Conservation (phyloP, 2,329 filamentous ascomycete genomes). For the Trichoderma endophyticum region DNA sequence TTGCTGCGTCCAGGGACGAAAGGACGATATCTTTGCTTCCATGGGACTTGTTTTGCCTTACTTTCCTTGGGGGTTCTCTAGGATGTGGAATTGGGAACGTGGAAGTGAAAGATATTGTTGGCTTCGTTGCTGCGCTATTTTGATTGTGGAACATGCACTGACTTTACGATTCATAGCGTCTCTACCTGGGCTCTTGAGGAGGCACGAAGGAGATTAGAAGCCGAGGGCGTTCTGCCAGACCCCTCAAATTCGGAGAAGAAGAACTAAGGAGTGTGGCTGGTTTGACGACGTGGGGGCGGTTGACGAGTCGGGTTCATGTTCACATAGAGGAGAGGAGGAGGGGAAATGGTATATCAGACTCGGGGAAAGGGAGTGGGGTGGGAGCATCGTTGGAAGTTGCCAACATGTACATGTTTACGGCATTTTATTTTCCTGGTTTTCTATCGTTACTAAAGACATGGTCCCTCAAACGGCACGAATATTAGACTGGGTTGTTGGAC, state of each 20-base stretch:
- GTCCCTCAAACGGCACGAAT: constrained; percentile 31
- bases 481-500: constrained; percentile 28
- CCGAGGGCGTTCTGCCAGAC: constrained; percentile 88
- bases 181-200: constrained; percentile 99
- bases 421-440: constrained; percentile 26
- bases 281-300: neutral
- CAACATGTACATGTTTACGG: constrained; percentile 35
- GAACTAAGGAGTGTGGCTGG: constrained; percentile 29
- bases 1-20: neutral
- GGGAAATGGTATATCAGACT: constrained; percentile 6
- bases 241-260: constrained; percentile 57
- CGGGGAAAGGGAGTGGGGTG: constrained; percentile 21
- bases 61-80: neutral
- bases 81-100: no score
- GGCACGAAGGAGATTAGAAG: constrained; percentile 89
- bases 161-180: constrained; percentile 62
- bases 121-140: constrained; percentile 28
- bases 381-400: constrained; percentile 21
- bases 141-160: constrained; percentile 25
- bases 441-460: constrained; percentile 25
- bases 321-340: constrained; percentile 20
- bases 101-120: neutral
- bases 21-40: neutral
- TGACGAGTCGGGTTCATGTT: neutral
- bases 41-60: neutral